These are phyloP conservation scores for Puccinia coronata DNA, from an alignment of 1,284 basidiomycete genomes.

Conservation along the genomic window DNA sequence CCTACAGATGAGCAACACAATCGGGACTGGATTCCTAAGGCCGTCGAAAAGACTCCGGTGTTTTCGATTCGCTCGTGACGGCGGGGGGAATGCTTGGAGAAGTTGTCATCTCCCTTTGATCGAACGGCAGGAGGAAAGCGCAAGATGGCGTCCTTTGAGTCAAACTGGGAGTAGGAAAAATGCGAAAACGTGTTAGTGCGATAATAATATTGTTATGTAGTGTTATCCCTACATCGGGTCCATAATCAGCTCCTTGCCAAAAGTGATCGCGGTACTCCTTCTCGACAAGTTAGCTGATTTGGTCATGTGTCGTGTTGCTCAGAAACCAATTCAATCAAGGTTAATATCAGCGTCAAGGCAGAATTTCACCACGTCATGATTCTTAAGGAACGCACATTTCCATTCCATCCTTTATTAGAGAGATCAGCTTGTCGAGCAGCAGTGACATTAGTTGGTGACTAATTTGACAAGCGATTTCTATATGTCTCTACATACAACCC, in stretches of 20 bases:
- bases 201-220: background rate
- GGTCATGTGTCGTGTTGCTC: constrained; percentile 69
- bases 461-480: constrained; percentile 67
- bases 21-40: constrained; percentile 87
- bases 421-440: constrained; percentile 86
- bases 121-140: constrained; percentile 94
- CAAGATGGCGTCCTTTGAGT: constrained; percentile 84
- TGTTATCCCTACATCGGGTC: constrained; percentile 60
- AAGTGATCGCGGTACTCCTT: constrained; percentile 75
- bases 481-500: background rate
- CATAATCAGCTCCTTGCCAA: constrained; percentile 63
- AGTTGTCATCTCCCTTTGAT: constrained; percentile 85
- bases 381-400: constrained; percentile 60
- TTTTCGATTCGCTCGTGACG: constrained; percentile 81
- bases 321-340: background rate
- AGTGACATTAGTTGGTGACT: constrained; percentile 82
- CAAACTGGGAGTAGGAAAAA: constrained; percentile 60
- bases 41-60: constrained; percentile 84
- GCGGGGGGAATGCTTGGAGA: constrained; percentile 81
- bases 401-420: constrained; percentile 84
- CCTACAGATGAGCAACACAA: constrained; percentile 89
- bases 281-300: constrained; percentile 80
- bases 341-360: background rate
- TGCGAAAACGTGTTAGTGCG: too few relatives aligned
- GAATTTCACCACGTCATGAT: background rate